Conservation (phyloP, 495 filamentous ascomycete species). For the Parachaetomium inaequale region DNA sequence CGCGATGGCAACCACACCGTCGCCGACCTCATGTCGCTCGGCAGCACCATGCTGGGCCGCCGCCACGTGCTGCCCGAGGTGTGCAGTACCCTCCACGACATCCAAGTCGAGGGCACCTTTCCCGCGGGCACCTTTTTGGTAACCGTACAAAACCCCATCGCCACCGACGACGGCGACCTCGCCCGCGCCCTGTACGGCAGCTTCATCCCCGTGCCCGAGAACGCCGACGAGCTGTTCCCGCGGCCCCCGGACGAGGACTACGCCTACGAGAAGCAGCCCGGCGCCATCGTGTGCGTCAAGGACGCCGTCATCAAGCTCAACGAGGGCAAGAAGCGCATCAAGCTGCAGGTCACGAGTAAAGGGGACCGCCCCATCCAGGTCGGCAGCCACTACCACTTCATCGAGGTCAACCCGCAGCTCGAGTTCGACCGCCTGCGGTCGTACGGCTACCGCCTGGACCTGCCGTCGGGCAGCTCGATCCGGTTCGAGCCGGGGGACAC, state of each 20-base stretch:
- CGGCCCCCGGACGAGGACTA: conserved; percentile 56
- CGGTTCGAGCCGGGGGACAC: conserved; percentile 93
- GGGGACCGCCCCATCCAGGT: conserved; percentile 92
- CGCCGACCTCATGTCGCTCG: conserved; percentile 87
- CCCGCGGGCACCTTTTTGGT: conserved; percentile 88
- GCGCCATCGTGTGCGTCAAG: conserved; percentile 72
- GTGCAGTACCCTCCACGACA: conserved; percentile 66
- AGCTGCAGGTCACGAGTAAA: conserved; percentile 73
- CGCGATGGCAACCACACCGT: conserved; percentile 94
- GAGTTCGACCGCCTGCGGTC: conserved; percentile 85
- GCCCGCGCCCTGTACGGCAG: conserved; percentile 84
- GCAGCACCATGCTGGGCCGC: conserved; percentile 87
- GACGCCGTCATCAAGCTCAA: conserved; percentile 66
- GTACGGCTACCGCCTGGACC: conserved; percentile 85
- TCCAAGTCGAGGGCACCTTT: conserved; percentile 95
- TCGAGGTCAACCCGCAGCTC: conserved; percentile 87
- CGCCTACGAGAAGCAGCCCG: conserved; percentile 64
- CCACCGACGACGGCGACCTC: conserved; percentile 81
- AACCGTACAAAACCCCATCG: conserved; percentile 88
- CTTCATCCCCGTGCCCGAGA: conserved; percentile 79
- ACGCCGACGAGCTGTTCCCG: conserved; percentile 58
- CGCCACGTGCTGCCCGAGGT: conserved; percentile 90
- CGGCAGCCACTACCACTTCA: conserved; percentile 94
- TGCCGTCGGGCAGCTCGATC: conserved; percentile 86
- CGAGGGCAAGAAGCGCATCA: conserved; percentile 68